phyloP scores from a whole-genome alignment of 192 early-diverging fungal genomes.

The Linnemannia schmuckeri region DNA sequence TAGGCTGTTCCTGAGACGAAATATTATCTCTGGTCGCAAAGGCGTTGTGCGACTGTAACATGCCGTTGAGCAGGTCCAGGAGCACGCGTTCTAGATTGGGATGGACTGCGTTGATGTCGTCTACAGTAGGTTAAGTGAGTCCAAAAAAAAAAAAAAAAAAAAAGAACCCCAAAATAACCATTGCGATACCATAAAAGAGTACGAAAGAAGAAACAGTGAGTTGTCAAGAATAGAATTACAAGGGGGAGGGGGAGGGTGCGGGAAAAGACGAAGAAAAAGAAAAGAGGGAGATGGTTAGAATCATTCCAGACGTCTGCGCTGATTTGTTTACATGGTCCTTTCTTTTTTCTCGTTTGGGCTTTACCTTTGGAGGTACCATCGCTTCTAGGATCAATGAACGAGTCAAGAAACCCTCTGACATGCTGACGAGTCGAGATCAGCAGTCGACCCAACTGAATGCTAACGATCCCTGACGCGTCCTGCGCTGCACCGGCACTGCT shows the following conservation, averaged over 20 bases:
- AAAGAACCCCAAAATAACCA: not conserved
- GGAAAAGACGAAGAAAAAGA: not conserved
- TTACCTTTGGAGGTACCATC: slow-evolving; percentile 6
- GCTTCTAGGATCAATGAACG: slow-evolving; percentile 13
- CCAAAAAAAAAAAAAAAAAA: not conserved
- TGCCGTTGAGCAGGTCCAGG: slow-evolving; percentile 35
- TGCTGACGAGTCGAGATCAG: slow-evolving; percentile 33
- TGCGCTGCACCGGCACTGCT: not conserved
- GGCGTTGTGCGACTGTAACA: slow-evolving; percentile 39
- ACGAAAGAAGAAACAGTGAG: not conserved
- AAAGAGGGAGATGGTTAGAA: not conserved
- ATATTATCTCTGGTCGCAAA: slow-evolving; percentile 37
- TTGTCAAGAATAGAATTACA: slow-evolving; percentile 6
- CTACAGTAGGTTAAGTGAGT: not conserved
- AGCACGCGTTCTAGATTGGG: slow-evolving; percentile 48
- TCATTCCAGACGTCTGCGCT: not conserved
- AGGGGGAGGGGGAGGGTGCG: not conserved
- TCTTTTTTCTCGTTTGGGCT: not conserved
- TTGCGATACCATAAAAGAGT: not conserved
- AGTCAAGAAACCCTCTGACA: slow-evolving; percentile 27
- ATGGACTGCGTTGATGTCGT: slow-evolving; percentile 3
- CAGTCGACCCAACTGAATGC: slow-evolving; percentile 33
- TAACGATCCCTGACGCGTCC: slow-evolving; percentile 10
- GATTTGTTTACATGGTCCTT: not conserved
- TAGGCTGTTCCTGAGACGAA: slow-evolving; percentile 45